Evolutionary conservation across 179 eudicot genomes (phyloP).

Genomic region (Silene noctiflora): DNA sequence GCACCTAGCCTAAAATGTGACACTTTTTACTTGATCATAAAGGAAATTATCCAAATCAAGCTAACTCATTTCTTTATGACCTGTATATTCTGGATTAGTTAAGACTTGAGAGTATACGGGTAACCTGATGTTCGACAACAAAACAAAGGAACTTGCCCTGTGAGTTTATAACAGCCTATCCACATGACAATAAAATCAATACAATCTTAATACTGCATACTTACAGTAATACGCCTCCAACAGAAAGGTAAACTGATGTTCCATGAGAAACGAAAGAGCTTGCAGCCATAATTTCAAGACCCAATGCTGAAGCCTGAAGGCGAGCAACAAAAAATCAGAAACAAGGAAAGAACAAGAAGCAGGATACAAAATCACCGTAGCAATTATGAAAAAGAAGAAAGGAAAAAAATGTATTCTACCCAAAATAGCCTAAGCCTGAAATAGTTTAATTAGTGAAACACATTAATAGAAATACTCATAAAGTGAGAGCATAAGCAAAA

Average conservation of each 20-base stretch:
- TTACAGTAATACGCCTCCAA: constrained; percentile 82
- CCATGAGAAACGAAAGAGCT: constrained; percentile 45
- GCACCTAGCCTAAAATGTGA: neutral
- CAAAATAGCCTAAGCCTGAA: neutral
- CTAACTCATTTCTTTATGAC: neutral
- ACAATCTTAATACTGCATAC: constrained; percentile 26
- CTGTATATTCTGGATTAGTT: neutral
- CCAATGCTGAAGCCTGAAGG: constrained; percentile 67
- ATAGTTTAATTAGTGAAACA: neutral
- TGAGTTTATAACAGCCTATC: neutral
- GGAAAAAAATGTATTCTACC: neutral
- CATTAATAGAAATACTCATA: constrained; percentile 8
- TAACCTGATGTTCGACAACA: neutral
- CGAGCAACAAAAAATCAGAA: constrained; percentile 17
- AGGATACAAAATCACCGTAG: constrained; percentile 1
- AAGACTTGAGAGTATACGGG: neutral
- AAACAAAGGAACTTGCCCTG: neutral
- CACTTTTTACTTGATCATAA: neutral
- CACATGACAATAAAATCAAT: neutral
- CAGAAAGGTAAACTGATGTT: constrained; percentile 60
- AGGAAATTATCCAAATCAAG: neutral
- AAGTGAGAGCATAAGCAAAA: constrained; percentile 4
- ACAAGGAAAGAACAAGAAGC: neutral
- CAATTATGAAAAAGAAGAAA: neutral
- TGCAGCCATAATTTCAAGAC: constrained; percentile 63